These are phyloP conservation scores for Leccinum fallax DNA, from an alignment of 1,284 basidiomycete genomes.

Conservation along the genomic window DNA sequence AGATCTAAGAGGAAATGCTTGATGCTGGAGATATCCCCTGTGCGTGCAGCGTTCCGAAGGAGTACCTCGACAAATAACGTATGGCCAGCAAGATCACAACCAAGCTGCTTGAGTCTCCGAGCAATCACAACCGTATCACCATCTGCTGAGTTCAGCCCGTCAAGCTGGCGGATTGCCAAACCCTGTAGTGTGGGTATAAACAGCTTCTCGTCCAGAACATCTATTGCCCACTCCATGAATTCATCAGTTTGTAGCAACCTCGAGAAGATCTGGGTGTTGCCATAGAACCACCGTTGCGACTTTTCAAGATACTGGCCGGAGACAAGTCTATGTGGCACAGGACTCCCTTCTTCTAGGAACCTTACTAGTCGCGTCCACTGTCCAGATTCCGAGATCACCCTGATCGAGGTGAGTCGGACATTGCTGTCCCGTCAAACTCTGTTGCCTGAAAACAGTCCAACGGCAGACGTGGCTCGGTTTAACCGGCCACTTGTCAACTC, in stretches of 20 bases:
- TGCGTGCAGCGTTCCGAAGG: too few relatives aligned
- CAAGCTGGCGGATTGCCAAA: too few relatives aligned
- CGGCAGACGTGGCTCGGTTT: not conserved
- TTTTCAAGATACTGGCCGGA: too few relatives aligned
- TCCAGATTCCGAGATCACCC: not conserved
- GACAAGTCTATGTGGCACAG: not conserved
- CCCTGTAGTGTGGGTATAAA: not conserved
- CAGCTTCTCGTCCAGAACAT: not conserved
- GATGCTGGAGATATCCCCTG: too few relatives aligned
- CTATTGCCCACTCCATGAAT: slow-evolving; percentile 15
- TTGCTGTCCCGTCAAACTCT: not conserved
- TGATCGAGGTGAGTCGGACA: not conserved
- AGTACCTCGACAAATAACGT: too few relatives aligned
- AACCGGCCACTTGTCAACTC: not conserved
- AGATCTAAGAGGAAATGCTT: too few relatives aligned
- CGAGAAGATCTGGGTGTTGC: not conserved
- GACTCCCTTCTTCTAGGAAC: slow-evolving; percentile 11
- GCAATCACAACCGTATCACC: not conserved
- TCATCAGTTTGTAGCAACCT: slow-evolving; percentile 16
- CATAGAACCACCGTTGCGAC: too few relatives aligned
- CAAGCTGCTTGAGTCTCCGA: too few relatives aligned
- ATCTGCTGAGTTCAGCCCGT: not conserved
- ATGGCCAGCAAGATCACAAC: too few relatives aligned
- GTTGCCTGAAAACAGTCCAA: not conserved
- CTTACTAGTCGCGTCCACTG: not conserved